These are phyloP conservation scores for Epichloe gansuensis DNA, from an alignment of 2,329 filamentous ascomycete genomes.

Conservation along the genomic window DNA sequence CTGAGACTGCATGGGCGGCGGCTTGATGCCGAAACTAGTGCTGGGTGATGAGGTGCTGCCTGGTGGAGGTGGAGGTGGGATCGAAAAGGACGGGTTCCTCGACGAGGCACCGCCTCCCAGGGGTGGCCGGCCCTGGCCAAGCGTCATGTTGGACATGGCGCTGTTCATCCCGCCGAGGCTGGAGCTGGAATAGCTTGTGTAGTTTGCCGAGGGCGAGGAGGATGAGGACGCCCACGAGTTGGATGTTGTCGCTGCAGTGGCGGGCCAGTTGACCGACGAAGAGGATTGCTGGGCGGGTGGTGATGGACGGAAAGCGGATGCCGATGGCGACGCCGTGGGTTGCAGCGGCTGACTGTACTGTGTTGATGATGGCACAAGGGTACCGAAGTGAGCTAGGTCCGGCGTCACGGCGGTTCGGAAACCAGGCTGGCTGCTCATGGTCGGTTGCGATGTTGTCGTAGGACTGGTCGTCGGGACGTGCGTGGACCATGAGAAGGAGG, in stretches of 20 bases:
- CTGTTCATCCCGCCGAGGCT: constrained; percentile 24
- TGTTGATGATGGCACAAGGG: constrained; percentile 44
- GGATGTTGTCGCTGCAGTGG: constrained; percentile 24
- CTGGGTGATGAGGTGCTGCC: constrained; percentile 13
- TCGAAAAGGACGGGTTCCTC: constrained; percentile 38
- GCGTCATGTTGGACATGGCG: constrained; percentile 35
- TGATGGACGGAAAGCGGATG: constrained; percentile 16
- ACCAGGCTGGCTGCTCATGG: constrained; percentile 15
- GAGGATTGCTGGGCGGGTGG: constrained; percentile 10
- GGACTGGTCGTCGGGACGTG: constrained; percentile 31
- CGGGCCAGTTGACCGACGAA: constrained; percentile 38
- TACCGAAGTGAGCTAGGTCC: constrained; percentile 40
- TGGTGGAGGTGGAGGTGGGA: constrained; percentile 41
- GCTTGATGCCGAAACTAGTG: constrained; percentile 33
- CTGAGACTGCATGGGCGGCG: constrained; percentile 24
- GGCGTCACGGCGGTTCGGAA: constrained; percentile 49
- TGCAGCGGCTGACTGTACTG: constrained; percentile 51
- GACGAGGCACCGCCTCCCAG: constrained; percentile 15
- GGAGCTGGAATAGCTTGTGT: constrained; percentile 14
- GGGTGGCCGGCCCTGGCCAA: constrained; percentile 27
- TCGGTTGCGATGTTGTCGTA: constrained; percentile 17
- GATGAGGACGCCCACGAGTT: constrained; percentile 36
- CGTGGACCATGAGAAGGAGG: constrained; percentile 53
- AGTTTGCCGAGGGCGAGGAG: constrained; percentile 2
- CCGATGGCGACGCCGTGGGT: constrained; percentile 21